These are phyloP conservation scores for Taphrina communis DNA, from an alignment of 1,139 yeast species.

Conservation along the genomic window DNA sequence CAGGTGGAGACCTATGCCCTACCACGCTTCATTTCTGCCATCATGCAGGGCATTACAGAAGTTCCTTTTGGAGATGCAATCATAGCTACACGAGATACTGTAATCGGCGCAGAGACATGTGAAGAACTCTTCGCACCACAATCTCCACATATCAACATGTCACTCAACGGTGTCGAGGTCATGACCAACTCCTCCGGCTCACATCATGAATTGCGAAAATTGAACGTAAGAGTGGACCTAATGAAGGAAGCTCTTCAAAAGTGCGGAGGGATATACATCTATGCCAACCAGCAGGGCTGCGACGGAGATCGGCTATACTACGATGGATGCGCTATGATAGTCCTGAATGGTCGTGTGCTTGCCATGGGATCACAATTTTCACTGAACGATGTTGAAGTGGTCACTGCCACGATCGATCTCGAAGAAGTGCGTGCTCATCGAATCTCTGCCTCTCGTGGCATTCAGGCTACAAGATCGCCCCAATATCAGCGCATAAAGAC, in stretches of 20 bases:
- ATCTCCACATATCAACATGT: conserved; percentile 89
- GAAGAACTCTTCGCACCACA: conserved; percentile 96
- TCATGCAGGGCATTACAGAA: conserved; percentile 64
- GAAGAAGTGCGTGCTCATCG: conserved; percentile 89
- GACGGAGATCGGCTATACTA: conserved; percentile 97
- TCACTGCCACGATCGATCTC: conserved; percentile 89
- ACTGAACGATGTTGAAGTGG: conserved; percentile 81
- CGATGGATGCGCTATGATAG: conserved; percentile 95
- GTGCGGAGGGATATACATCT: conserved; percentile 93
- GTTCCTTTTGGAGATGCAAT: conserved; percentile 92
- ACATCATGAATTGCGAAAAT: conserved; percentile 91
- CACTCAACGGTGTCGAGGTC: conserved; percentile 94
- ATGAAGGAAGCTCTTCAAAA: conserved; percentile 91
- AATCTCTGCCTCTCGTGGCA: conserved; percentile 72
- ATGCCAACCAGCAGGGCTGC: conserved; percentile 95
- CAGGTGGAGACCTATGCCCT: conserved; percentile 72
- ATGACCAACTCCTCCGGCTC: conserved; percentile 95
- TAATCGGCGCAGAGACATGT: conserved; percentile 94
- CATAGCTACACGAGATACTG: conserved; percentile 79
- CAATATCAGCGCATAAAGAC: conserved; percentile 67
- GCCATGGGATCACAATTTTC: conserved; percentile 95
- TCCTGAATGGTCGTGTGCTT: conserved; percentile 85
- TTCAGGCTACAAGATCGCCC: conserved; percentile 64
- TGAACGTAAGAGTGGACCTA: conserved; percentile 79
- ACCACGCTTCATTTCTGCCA: conserved; percentile 67